Percentiles rank a stretch among this genome's conserved stretches.
These are phyloP conservation scores for Podila minutissima DNA, from an alignment of 192 early-diverging fungal species.

Conservation along the genomic window DNA sequence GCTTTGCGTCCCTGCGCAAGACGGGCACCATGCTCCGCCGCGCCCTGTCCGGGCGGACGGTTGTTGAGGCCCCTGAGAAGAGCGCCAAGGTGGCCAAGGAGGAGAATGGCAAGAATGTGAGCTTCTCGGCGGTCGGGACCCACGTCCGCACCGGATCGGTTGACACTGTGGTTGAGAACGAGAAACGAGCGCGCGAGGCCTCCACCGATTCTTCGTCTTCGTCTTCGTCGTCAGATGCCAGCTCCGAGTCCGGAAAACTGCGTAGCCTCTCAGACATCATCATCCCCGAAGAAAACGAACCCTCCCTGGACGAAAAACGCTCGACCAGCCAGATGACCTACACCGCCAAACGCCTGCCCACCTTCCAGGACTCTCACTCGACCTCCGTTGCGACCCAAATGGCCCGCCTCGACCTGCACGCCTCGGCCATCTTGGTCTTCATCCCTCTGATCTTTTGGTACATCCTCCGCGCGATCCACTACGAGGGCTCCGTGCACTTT, in stretches of 20 bases:
- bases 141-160: conserved; percentile 4
- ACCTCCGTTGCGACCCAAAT: conserved; percentile 1
- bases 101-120: background rate
- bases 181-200: background rate
- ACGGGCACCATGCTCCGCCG: conserved; percentile 41
- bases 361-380: conserved; percentile 35
- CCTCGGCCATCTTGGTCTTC: conserved; percentile 16
- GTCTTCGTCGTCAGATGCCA: too few species aligned
- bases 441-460: conserved; percentile 30
- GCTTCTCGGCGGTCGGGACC: background rate
- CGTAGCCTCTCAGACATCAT: background rate
- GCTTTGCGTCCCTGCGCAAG: conserved; percentile 24
- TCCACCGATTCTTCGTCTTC: background rate
- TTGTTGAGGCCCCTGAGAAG: background rate
- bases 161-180: conserved; percentile 5
- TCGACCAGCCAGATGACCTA: conserved; percentile 23
- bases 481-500: conserved; percentile 21
- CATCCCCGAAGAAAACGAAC: background rate
- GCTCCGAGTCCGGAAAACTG: too few species aligned
- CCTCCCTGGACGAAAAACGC: too few species aligned
- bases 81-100: background rate
- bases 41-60: conserved; percentile 34
- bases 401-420: conserved; percentile 18
- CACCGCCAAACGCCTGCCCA: conserved; percentile 26
- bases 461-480: conserved; percentile 32